Percentiles rank a stretch among this genome's conserved stretches.
These are phyloP conservation scores for Tylopilus vinaceipallidus DNA, from an alignment of 768 basidiomycete genomes.

Conservation along the genomic window DNA sequence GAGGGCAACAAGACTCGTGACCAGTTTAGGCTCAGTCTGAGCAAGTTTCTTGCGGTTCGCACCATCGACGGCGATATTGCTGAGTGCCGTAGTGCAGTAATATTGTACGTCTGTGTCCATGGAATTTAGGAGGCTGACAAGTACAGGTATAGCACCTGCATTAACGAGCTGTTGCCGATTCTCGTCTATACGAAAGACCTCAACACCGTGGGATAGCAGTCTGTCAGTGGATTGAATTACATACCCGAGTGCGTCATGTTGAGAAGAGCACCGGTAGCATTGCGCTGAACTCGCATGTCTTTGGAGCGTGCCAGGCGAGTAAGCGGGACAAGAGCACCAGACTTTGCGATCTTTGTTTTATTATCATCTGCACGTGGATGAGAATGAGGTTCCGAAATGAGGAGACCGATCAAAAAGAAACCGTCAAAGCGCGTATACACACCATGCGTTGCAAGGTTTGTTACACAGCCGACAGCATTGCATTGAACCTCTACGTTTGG, in stretches of 20 bases:
- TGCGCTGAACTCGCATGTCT: slow-evolving; percentile 98
- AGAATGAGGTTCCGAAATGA: slow-evolving; percentile 9
- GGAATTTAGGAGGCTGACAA: slow-evolving; percentile 90
- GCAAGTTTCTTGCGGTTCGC: slow-evolving; percentile 92
- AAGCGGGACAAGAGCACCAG: slow-evolving; percentile 95
- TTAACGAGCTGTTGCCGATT: slow-evolving; percentile 98
- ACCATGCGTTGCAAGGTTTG: slow-evolving; percentile 98
- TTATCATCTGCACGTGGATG: slow-evolving; percentile 75
- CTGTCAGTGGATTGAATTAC: slow-evolving; percentile 14
- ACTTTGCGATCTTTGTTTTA: slow-evolving; percentile 99
- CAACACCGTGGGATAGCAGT: neutral
- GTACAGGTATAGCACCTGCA: slow-evolving; percentile 96
- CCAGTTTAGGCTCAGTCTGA: slow-evolving; percentile 90
- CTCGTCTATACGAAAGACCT: slow-evolving; percentile 63
- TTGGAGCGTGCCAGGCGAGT: slow-evolving; percentile 95
- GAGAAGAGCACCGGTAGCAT: slow-evolving; percentile 94
- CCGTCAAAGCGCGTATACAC: slow-evolving; percentile 24
- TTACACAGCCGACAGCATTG: slow-evolving; percentile 98
- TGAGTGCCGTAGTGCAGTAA: slow-evolving; percentile 97
- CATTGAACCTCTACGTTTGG: slow-evolving; percentile 99
- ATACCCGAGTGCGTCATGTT: slow-evolving; percentile 99
- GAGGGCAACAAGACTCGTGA: slow-evolving; percentile 86
- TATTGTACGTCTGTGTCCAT: slow-evolving; percentile 99
- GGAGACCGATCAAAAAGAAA: neutral
- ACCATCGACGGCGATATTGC: slow-evolving; percentile 98